Evolutionary conservation across 441 rosid genomes (phyloP).

Genomic region (Erodium trifolium): DNA sequence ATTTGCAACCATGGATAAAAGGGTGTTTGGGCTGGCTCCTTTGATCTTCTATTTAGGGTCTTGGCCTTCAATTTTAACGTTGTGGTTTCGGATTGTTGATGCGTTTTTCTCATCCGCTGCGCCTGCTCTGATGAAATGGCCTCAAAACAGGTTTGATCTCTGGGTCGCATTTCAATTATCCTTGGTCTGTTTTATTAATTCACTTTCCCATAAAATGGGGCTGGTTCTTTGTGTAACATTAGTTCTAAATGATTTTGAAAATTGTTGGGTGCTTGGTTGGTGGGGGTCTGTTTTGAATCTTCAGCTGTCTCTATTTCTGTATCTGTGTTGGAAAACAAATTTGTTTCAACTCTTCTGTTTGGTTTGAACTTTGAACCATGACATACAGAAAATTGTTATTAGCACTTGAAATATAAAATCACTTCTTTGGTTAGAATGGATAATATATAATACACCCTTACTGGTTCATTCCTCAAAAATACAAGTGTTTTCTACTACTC

Average conservation of each 20-base stretch:
- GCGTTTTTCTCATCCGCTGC: background rate
- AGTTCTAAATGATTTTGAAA: no score
- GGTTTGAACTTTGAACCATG: background rate
- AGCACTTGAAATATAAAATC: background rate
- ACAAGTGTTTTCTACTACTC: no score
- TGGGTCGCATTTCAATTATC: no score
- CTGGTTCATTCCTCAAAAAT: no score
- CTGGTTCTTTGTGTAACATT: no score
- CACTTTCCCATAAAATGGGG: no score
- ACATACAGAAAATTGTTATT: background rate
- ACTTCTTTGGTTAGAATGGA: background rate
- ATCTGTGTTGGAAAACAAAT: background rate
- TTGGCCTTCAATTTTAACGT: background rate
- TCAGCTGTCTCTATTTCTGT: background rate
- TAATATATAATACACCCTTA: no score
- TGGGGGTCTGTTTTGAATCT: no score
- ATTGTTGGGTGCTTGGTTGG: no score
- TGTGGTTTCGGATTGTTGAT: background rate
- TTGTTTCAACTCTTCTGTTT: background rate
- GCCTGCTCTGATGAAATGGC: background rate
- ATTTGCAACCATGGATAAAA: no score
- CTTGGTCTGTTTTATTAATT: no score
- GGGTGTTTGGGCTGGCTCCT: no score
- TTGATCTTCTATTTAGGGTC: background rate
- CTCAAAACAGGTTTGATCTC: background rate